Conservation (phyloP, 768 basidiomycete species). For the Kwoniella heveanensis region DNA sequence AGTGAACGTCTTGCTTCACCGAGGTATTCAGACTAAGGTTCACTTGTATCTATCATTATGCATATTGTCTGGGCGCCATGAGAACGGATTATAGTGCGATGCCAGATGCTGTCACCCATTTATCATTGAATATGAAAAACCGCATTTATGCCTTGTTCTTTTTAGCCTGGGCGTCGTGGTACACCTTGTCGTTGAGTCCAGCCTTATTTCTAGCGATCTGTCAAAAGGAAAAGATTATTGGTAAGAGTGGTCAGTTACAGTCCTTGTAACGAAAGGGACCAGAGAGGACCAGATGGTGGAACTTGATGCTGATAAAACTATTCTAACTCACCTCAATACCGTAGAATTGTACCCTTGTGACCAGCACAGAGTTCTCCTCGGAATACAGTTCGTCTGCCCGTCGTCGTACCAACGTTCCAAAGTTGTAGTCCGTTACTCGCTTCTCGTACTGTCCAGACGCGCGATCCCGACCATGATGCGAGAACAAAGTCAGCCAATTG, state of each 20-base stretch:
- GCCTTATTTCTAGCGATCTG: constrained; percentile 89
- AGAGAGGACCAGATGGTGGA: neutral
- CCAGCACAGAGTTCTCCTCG: constrained; percentile 92
- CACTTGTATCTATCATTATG: neutral
- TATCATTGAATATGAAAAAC: neutral
- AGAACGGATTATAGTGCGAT: too few species aligned
- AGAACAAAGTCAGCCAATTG: neutral
- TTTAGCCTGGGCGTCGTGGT: constrained; percentile 73
- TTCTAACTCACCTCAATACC: constrained; percentile 72
- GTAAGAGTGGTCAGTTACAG: neutral
- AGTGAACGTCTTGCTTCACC: too few species aligned
- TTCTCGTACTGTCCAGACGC: constrained; percentile 75
- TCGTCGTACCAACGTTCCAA: constrained; percentile 87
- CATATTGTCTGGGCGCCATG: neutral
- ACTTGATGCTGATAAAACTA: neutral
- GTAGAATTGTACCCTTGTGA: constrained; percentile 75
- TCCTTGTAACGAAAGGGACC: neutral
- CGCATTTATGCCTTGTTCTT: constrained; percentile 56
- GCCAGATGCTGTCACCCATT: too few species aligned
- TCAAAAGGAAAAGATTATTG: neutral
- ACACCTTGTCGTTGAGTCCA: constrained; percentile 83
- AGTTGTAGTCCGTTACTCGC: constrained; percentile 90
- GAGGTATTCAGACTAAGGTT: too few species aligned
- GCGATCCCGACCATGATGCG: too few species aligned
- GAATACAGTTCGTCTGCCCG: constrained; percentile 79